Conservation (phyloP, 2,329 filamentous ascomycete genomes). For the Sporothrix inflata region DNA sequence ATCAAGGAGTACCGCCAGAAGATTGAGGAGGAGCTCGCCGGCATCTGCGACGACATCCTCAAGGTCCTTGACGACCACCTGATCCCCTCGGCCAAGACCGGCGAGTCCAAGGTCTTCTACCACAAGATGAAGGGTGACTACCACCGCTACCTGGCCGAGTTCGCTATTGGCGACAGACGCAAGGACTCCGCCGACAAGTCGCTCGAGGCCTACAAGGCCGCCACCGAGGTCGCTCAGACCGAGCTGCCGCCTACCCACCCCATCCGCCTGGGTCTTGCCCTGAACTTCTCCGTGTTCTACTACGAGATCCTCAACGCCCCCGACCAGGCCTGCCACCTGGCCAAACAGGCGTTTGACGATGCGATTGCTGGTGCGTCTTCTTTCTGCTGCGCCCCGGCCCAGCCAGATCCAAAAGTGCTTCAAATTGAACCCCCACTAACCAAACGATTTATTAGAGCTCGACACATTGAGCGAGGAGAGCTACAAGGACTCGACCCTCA, state of each 20-base stretch:
- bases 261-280: slow-evolving; percentile 86
- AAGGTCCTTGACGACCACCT: slow-evolving; percentile 92
- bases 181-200: slow-evolving; percentile 93
- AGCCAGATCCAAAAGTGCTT: no score
- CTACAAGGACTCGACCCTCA: slow-evolving; percentile 97
- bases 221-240: slow-evolving; percentile 86
- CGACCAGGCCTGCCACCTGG: slow-evolving; percentile 96
- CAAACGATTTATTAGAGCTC: slow-evolving; percentile 62
- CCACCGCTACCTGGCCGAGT: slow-evolving; percentile 98
- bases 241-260: slow-evolving; percentile 90
- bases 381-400: neutral
- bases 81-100: slow-evolving; percentile 90
- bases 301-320: slow-evolving; percentile 97
- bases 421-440: neutral
- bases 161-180: slow-evolving; percentile 90
- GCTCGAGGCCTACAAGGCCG: slow-evolving; percentile 98
- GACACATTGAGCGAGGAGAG: slow-evolving; percentile 97
- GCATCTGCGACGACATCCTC: slow-evolving; percentile 97
- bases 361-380: slow-evolving; percentile 73
- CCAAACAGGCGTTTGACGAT: slow-evolving; percentile 95
- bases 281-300: slow-evolving; percentile 59
- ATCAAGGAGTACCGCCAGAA: slow-evolving; percentile 99
- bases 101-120: slow-evolving; percentile 99
- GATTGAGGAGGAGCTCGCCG: slow-evolving; percentile 94
- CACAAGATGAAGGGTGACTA: slow-evolving; percentile 99